phyloP scores from a whole-genome alignment of 768 basidiomycete genomes.

The Botryobasidium botryosum region DNA sequence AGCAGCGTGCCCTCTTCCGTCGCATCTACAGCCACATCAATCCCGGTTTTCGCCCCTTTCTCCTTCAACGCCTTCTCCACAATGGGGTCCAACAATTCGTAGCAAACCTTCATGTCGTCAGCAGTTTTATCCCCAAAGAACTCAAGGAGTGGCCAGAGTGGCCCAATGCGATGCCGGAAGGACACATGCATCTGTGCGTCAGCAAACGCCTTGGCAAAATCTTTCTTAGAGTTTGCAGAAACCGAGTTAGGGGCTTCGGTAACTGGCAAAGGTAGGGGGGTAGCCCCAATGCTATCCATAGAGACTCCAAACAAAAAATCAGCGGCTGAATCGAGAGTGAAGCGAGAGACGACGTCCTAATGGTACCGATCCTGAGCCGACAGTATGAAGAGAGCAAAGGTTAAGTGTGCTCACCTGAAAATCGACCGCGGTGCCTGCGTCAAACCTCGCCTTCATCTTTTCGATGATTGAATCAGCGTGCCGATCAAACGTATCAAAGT shows the following conservation, averaged over 20 bases:
- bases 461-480: slow-evolving; percentile 28
- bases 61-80: background rate
- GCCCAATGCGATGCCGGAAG: slow-evolving; percentile 26
- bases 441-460: slow-evolving; percentile 27
- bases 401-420: slow-evolving; percentile 28
- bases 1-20: background rate
- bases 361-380: background rate
- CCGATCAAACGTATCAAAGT: slow-evolving; percentile 44
- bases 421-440: slow-evolving; percentile 35
- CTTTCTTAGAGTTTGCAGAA: too few species aligned
- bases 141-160: slow-evolving; percentile 29
- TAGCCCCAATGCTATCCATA: slow-evolving; percentile 33
- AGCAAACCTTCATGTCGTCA: slow-evolving; percentile 17
- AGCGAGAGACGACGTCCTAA: slow-evolving; percentile 37
- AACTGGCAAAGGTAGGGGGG: too few species aligned
- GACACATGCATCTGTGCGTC: slow-evolving; percentile 29
- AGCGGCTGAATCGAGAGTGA: slow-evolving; percentile 49
- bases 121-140: slow-evolving; percentile 25
- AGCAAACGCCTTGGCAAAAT: slow-evolving; percentile 28
- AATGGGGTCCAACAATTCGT: too few species aligned
- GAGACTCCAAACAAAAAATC: slow-evolving; percentile 48
- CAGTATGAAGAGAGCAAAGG: background rate
- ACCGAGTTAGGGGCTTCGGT: too few species aligned
- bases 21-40: background rate
- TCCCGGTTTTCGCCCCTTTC: background rate